Evolutionary conservation across 805 yeast species (phyloP), one percentile per base, ranked within the genome.

Genomic region (Kuraishia borneana): DNA sequence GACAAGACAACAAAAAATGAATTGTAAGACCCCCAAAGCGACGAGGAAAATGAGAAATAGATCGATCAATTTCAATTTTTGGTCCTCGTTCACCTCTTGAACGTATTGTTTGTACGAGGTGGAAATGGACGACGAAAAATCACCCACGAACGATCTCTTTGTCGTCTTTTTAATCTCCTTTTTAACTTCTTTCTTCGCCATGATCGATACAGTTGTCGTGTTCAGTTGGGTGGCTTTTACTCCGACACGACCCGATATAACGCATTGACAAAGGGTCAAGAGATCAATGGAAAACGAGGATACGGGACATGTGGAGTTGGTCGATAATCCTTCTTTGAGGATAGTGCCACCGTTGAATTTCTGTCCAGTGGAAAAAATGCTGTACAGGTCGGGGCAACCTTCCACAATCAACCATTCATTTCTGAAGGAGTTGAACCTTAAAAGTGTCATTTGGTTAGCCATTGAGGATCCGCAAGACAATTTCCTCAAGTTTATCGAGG

Each of bases 271-370:
- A n/a, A n/a, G n/a, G n/a, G n/a, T n/a, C n/a, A n/a, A n/a, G n/a
- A n/a, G n/a, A n/a, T n/a, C n/a, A n/a, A n/a, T n/a, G n/a, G n/a
- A n/a, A n/a, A 51, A 48, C 30, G 48, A 44, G 22, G 9, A 30
- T 5, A 34, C 45, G 23, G 18, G 12, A 6, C 18, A 22, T n/a
- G 18, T 32, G 4, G 34, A 32, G 22, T 14, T 32, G 6, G 25
- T 17, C n/a, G 59, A 61, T 21, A 74, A 83, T 0, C 89, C 92
- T 6, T 52, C 64, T 26, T 58, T 72, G 42, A 59, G 85, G 30
- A 77, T 84, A 18, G 88, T 92, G 3, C 98, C 98, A 3, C 98
- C 98, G 0, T 59, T 88, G 42, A 92, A 92, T 57, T 89, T 89
- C 54, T 82, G 96, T 42, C 96, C 97, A 1, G 97, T 92, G 10